These are phyloP conservation scores for Paramyrothecium sp. DNA, from an alignment of 2,329 filamentous ascomycete species.

Conservation along the genomic window DNA sequence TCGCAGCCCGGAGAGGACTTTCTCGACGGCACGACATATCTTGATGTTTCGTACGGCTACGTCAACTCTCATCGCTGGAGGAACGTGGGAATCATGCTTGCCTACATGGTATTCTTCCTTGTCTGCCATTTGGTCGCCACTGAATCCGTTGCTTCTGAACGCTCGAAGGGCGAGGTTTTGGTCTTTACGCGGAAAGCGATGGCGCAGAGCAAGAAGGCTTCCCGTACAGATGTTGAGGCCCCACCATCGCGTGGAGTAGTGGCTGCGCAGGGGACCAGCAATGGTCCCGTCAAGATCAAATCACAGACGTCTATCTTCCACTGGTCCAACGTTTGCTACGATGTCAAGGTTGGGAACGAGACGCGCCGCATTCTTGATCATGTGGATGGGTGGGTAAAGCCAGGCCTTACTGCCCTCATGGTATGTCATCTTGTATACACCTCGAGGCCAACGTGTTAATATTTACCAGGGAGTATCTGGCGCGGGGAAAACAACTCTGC, in stretches of 20 bases:
- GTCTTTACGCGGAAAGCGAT: constrained; percentile 48
- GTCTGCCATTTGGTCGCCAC: constrained; percentile 44
- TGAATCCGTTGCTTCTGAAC: constrained; percentile 43
- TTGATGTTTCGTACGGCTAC: constrained; percentile 46
- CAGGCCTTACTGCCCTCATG: constrained; percentile 69
- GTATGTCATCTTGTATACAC: constrained; percentile 31
- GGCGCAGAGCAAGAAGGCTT: neutral
- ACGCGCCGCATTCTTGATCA: constrained; percentile 63
- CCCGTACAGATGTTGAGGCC: neutral
- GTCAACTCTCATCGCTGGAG: constrained; percentile 45
- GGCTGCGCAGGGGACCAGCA: no score
- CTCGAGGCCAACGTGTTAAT: no score
- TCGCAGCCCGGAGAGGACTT: constrained; percentile 38
- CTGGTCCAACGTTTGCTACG: constrained; percentile 70
- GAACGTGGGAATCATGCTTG: constrained; percentile 55
- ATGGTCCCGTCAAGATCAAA: neutral
- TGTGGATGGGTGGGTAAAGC: constrained; percentile 71
- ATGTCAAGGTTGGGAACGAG: constrained; percentile 66
- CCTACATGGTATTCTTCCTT: constrained; percentile 44
- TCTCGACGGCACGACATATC: constrained; percentile 46
- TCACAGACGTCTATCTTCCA: constrained; percentile 50
- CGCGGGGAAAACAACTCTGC: constrained; percentile 60
- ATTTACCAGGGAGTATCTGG: constrained; percentile 34
- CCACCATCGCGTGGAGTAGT: no score
- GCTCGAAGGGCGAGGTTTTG: constrained; percentile 58